Percentiles rank a stretch among this genome's conserved stretches.
These are phyloP conservation scores for Lichenothelia convexa DNA, from an alignment of 495 filamentous ascomycete species.

Conservation along the genomic window DNA sequence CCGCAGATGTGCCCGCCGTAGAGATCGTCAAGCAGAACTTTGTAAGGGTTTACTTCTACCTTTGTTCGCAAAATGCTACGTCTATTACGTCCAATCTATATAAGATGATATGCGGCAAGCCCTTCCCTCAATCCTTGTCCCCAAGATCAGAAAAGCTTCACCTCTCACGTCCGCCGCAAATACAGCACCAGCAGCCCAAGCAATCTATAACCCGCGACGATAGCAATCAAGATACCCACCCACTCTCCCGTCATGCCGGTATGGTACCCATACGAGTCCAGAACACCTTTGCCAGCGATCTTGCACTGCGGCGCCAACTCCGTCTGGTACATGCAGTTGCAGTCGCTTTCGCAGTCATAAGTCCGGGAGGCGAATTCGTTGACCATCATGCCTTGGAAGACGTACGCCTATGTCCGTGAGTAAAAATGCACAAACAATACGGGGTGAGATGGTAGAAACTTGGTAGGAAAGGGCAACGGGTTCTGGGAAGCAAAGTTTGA, in stretches of 20 bases:
- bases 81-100: no score
- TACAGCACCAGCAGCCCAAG: slow-evolving; percentile 32
- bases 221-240: slow-evolving; percentile 57
- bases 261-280: slow-evolving; percentile 48
- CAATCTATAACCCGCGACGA: slow-evolving; percentile 52
- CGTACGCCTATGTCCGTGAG: no score
- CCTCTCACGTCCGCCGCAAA: slow-evolving; percentile 10
- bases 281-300: slow-evolving; percentile 48
- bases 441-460: no score
- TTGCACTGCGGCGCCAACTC: slow-evolving; percentile 42
- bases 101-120: no score
- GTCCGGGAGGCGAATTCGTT: slow-evolving; percentile 52
- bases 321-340: slow-evolving; percentile 52
- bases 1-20: no score
- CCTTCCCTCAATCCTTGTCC: no score
- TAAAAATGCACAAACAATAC: no score
- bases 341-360: slow-evolving; percentile 39
- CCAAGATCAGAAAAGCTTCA: not conserved
- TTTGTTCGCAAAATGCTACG: no score
- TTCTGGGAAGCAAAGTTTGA: not conserved
- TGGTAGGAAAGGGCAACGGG: no score
- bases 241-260: slow-evolving; percentile 45
- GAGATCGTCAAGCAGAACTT: no score
- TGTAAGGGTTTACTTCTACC: no score
- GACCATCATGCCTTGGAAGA: slow-evolving; percentile 84